Conservation (phyloP, 495 filamentous ascomycete species). For the Aspergillus conjunctus region DNA sequence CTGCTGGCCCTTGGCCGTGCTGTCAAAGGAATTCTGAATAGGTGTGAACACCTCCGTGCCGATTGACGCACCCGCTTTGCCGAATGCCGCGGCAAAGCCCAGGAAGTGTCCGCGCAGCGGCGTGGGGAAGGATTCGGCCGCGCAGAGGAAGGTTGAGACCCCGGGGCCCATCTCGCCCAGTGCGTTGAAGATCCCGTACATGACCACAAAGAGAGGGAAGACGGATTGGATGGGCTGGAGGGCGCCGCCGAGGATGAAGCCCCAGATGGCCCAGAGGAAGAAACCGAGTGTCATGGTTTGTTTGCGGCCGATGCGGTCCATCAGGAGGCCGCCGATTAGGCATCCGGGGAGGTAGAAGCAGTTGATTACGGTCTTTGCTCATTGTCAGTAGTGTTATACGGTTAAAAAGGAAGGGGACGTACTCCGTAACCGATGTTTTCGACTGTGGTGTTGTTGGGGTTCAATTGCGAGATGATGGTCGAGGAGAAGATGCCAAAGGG, state of each 20-base stretch:
- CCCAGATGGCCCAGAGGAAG: conserved; percentile 42
- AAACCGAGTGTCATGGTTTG: conserved; percentile 51
- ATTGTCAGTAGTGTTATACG: neutral
- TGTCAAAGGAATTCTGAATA: conserved; percentile 42
- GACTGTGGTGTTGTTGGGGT: conserved; percentile 42
- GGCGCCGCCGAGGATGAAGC: conserved; percentile 52
- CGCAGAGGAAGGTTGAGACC: conserved; percentile 47
- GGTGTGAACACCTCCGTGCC: conserved; percentile 51
- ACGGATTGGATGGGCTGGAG: conserved; percentile 43
- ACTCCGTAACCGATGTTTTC: conserved; percentile 49
- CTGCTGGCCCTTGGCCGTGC: conserved; percentile 44
- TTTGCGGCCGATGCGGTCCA: conserved; percentile 52
- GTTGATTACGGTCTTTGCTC: conserved; percentile 44
- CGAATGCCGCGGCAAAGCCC: conserved; percentile 49
- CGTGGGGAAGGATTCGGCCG: conserved; percentile 53
- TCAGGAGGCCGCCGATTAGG: conserved; percentile 49
- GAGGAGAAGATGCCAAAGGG: conserved; percentile 45
- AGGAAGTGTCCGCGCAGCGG: conserved; percentile 53
- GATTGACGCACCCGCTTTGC: conserved; percentile 53
- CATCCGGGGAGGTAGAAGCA: conserved; percentile 52
- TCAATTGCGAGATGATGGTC: conserved; percentile 39
- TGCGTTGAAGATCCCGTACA: conserved; percentile 54
- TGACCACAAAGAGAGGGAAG: conserved; percentile 52
- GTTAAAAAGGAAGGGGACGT: neutral
- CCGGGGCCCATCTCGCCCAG: conserved; percentile 54